phyloP scores from a whole-genome alignment of 805 yeast species.

The Starmerella davenportii region DNA sequence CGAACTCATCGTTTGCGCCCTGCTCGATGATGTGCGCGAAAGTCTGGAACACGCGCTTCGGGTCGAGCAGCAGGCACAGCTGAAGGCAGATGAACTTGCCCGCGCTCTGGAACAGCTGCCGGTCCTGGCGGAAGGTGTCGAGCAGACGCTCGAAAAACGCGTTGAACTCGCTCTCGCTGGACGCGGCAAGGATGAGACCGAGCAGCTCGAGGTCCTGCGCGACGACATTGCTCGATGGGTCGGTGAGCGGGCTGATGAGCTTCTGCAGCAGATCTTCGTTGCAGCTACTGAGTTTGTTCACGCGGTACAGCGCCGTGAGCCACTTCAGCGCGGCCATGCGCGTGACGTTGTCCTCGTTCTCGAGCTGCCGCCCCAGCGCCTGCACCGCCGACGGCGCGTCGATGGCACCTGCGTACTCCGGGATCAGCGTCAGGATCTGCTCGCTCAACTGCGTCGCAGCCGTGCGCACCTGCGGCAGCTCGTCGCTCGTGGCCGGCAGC shows the following conservation, averaged over 20 bases:
- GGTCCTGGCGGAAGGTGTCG: constrained; percentile 49
- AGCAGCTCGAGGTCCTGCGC: constrained; percentile 52
- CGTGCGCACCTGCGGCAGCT: constrained; percentile 31
- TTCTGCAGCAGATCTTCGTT: constrained; percentile 29
- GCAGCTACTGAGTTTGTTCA: constrained; percentile 35
- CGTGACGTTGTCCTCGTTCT: constrained; percentile 62
- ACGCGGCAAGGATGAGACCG: constrained; percentile 52
- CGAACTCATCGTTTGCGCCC: constrained; percentile 37
- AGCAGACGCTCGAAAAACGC: constrained; percentile 58
- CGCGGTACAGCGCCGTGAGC: constrained; percentile 61
- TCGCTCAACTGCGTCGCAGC: constrained; percentile 41
- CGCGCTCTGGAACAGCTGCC: constrained; percentile 44
- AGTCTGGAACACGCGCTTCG: constrained; percentile 68
- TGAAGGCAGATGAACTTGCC: constrained; percentile 75
- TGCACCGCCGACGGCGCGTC: constrained; percentile 48
- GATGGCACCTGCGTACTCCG: constrained; percentile 20
- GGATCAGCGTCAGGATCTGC: constrained; percentile 37
- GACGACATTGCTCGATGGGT: constrained; percentile 64
- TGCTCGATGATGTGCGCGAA: constrained; percentile 47
- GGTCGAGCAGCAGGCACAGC: constrained; percentile 59
- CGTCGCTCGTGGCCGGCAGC: constrained; percentile 42
- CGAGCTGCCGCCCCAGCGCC: constrained; percentile 52
- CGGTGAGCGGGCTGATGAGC: constrained; percentile 51
- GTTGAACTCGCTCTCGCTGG: constrained; percentile 58
- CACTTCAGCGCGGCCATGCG: constrained; percentile 76